Evolutionary conservation across 805 yeast genomes (phyloP), one percentile per base, ranked within the genome.

Genomic region (Yarrowia sp.): DNA sequence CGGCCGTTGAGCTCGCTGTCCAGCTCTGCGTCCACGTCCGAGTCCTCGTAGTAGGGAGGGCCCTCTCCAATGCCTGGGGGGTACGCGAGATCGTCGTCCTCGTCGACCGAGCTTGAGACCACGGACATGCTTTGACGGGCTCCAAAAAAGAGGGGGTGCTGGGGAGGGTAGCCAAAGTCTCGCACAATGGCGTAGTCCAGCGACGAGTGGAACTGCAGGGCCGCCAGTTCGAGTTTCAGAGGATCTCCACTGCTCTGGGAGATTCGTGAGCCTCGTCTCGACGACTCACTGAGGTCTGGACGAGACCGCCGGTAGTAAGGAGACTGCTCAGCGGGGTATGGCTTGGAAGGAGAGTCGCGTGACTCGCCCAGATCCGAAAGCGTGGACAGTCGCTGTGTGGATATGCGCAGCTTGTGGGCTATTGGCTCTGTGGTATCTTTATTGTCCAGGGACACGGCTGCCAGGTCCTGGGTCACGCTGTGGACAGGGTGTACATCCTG

Each of bases 141-240:
- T 0, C 96, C 96, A 70, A 84, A 85, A 76, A 90, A 89, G 63
- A 91, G 79, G 1, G 95, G 93, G 70, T 91, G 87, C 36, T 82
- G 77, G 15, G 80, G 82, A 7, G 86, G 85, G 74, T 94, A 93
- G 33, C 93, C 98, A 80, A 86, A 94, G 77, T 94, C 98, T 70
- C 87, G 86, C 19, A 91, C 86, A 0, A 86, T 82, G 40, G 87
- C 71, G 68, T 71, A 78, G 34, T 72, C 69, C 34, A 78, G 71
- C 30, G 80, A 76, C 42, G 79, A 77, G 55, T 72, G 65, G 69
- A 80, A 78, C 61, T 70, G 73, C 15, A 75, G 73, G 15, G 66
- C 55, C 20, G 55, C 66, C 15, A 46, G 55, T 17, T 61, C 66
- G n/a, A 46, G 53, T 38, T 61, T 58, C 17, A 58, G 64, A 42